A percentile compares a stretch with the other conserved stretches of the same genome.
Conservation (phyloP, 306 rosid species). For the Canavalia gladiata region DNA sequence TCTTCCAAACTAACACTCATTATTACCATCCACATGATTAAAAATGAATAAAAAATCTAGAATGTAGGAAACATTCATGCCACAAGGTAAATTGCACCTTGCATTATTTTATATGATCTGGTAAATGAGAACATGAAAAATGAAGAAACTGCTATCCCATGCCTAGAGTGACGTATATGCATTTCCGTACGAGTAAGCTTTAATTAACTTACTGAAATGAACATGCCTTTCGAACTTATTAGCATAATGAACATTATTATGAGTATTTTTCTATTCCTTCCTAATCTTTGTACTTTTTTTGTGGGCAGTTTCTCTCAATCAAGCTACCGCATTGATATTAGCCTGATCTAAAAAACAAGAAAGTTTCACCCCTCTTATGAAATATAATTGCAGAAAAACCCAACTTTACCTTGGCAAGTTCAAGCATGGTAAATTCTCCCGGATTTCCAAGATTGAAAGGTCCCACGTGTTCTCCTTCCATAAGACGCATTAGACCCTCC, state of each 20-base stretch:
- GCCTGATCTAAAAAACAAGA: background rate
- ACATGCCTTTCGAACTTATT: conserved; percentile 2
- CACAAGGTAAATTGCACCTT: conserved; percentile 5
- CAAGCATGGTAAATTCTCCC: conserved; percentile 99
- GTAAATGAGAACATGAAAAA: background rate
- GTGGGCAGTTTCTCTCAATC: background rate
- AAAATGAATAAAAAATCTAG: conserved; percentile 9
- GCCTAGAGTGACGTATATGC: background rate
- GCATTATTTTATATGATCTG: background rate
- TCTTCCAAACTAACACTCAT: conserved; percentile 13
- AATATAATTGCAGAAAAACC: conserved; percentile 23
- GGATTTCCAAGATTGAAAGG: conserved; percentile 99
- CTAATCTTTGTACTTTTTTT: background rate
- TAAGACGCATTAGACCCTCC: conserved; percentile 95
- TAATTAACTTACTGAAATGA: conserved; percentile 9
- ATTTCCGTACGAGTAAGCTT: background rate
- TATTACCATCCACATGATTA: conserved; percentile 1
- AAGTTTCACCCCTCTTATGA: background rate
- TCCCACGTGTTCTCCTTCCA: conserved; percentile 99
- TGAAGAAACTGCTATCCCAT: background rate
- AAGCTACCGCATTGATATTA: background rate
- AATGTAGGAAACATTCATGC: background rate
- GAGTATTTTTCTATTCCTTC: background rate
- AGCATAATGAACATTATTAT: background rate
- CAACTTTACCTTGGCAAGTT: conserved; percentile 88